Evolutionary conservation across 2,329 filamentous ascomycete genomes (phyloP).

Genomic region (Neurospora sp.): DNA sequence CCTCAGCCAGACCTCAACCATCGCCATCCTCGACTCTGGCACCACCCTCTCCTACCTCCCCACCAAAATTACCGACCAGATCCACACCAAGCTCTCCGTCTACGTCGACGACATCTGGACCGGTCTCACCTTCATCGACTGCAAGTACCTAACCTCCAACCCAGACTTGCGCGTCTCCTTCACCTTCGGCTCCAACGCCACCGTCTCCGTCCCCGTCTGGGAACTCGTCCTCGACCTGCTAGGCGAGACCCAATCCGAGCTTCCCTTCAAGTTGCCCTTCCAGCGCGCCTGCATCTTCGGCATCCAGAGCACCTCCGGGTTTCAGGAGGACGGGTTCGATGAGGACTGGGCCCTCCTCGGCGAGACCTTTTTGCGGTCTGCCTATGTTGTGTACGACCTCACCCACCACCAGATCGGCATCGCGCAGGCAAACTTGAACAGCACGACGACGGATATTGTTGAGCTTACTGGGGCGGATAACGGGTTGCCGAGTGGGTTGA

Average conservation of each 20-base stretch:
- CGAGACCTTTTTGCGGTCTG: slow-evolving; percentile 37
- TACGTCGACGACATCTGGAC: slow-evolving; percentile 26
- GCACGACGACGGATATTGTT: slow-evolving; percentile 32
- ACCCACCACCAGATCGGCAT: slow-evolving; percentile 40
- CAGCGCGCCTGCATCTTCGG: slow-evolving; percentile 43
- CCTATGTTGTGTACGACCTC: slow-evolving; percentile 48
- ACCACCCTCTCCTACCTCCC: slow-evolving; percentile 57
- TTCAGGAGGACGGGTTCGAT: slow-evolving; percentile 17
- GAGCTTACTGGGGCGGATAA: slow-evolving; percentile 31
- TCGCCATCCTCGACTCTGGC: slow-evolving; percentile 59
- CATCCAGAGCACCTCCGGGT: slow-evolving; percentile 33
- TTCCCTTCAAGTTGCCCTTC: slow-evolving; percentile 28
- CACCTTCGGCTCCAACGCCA: slow-evolving; percentile 15
- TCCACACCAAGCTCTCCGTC: slow-evolving; percentile 30
- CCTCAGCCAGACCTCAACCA: slow-evolving; percentile 15
- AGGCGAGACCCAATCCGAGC: slow-evolving; percentile 15
- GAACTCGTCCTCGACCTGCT: slow-evolving; percentile 33
- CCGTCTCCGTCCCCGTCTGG: slow-evolving; percentile 23
- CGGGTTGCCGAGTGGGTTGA: slow-evolving; percentile 30
- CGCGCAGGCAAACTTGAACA: slow-evolving; percentile 43
- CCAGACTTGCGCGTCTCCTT: slow-evolving; percentile 27
- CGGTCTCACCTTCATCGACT: slow-evolving; percentile 31
- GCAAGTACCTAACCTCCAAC: slow-evolving; percentile 26
- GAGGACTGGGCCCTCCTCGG: slow-evolving; percentile 29
- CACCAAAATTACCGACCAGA: slow-evolving; percentile 30